phyloP scores from a whole-genome alignment of 495 filamentous ascomycete species.

The Aspergillus cavernicola region DNA sequence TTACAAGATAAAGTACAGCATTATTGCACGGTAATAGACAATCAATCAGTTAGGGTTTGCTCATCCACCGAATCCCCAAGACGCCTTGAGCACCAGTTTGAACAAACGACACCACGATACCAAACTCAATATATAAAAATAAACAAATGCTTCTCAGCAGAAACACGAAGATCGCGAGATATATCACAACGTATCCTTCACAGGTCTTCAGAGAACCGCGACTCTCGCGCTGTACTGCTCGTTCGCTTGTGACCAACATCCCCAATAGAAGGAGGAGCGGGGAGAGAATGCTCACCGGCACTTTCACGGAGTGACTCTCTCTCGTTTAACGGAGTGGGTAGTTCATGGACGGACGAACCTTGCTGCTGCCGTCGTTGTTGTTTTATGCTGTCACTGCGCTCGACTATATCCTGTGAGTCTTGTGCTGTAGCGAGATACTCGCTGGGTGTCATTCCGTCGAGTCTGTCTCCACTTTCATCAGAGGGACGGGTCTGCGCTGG shows the following conservation, averaged over 20 bases:
- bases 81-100: not conserved
- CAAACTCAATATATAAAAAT: too few species aligned
- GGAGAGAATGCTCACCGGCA: conserved; percentile 45
- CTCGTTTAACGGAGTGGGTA: conserved; percentile 23
- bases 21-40: too few species aligned
- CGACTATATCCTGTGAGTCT: conserved; percentile 19
- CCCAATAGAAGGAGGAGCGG: conserved; percentile 33
- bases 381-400: conserved; percentile 18
- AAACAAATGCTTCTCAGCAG: too few species aligned
- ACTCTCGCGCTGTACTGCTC: conserved; percentile 39
- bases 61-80: too few species aligned
- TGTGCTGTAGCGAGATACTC: conserved; percentile 14
- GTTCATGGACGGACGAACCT: not conserved
- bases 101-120: not conserved
- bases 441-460: conserved; percentile 12
- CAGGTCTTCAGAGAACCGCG: conserved; percentile 49
- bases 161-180: too few species aligned
- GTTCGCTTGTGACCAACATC: conserved; percentile 20
- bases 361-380: conserved; percentile 14
- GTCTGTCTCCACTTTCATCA: conserved; percentile 11
- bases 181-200: too few species aligned
- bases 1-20: too few species aligned
- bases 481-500: conserved; percentile 14
- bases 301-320: conserved; percentile 43
- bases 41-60: too few species aligned